Conservation (phyloP, 1,284 basidiomycete genomes). For the Stereum hirsutum region DNA sequence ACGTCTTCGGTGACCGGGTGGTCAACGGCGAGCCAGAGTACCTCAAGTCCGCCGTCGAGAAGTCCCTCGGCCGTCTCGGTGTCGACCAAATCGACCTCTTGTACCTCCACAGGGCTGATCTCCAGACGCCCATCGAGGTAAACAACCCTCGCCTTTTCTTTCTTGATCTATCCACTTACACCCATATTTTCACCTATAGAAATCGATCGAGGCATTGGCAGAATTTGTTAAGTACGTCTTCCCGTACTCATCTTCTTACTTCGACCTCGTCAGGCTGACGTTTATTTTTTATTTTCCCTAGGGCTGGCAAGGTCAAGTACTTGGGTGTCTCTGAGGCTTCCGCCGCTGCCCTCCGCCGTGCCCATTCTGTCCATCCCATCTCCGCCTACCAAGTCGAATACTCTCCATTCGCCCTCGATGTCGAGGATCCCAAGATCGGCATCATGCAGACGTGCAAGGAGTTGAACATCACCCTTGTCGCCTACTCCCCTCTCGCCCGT, state of each 20-base stretch:
- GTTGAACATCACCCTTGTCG: constrained; percentile 43
- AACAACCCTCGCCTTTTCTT: not conserved
- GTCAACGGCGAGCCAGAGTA: constrained; percentile 25
- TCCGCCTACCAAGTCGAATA: constrained; percentile 57
- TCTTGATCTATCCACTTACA: not conserved
- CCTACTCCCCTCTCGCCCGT: constrained; percentile 54
- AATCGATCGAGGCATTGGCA: constrained; percentile 39
- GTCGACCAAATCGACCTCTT: constrained; percentile 36
- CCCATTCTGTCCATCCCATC: constrained; percentile 52
- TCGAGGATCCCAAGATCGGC: constrained; percentile 37
- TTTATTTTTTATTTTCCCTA: constrained; percentile 10
- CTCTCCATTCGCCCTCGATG: constrained; percentile 49
- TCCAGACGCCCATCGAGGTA: constrained; percentile 36
- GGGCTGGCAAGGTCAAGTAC: constrained; percentile 50
- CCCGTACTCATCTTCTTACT: not conserved
- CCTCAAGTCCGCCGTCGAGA: constrained; percentile 23
- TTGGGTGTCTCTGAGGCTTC: constrained; percentile 57
- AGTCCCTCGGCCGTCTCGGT: constrained; percentile 29
- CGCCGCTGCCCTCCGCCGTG: constrained; percentile 49
- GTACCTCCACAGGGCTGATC: constrained; percentile 22
- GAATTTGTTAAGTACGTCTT: constrained; percentile 46
- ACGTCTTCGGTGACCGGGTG: constrained; percentile 3
- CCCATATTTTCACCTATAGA: constrained; percentile 1
- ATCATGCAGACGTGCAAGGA: constrained; percentile 40
- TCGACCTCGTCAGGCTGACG: constrained; percentile 15